Evolutionary conservation across 768 basidiomycete genomes (phyloP), one percentile per base, ranked within the genome.

Genomic region (Boletus coccyginus): DNA sequence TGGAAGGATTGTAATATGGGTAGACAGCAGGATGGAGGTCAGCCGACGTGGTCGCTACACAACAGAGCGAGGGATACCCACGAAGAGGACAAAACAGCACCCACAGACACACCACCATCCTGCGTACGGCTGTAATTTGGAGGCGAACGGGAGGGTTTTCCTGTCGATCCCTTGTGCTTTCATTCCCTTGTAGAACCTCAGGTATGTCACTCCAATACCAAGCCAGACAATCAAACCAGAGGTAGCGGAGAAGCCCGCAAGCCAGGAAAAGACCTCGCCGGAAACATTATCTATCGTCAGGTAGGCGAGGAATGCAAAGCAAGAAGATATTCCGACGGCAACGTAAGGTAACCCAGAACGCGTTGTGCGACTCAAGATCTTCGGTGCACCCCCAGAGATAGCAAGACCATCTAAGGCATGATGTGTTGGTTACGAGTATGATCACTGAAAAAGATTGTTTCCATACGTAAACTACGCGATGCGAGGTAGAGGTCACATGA

Each of bases 331-430:
- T 0, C 42, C 55, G 9, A 74, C 65, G 1, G 78, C 64, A 35
- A 79, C 71, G 63, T 75, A 77, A 2, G 83, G 84, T 3, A 83
- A 62, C 41, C 83, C 74, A 7, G 61, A 51, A 12, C 57, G 58
- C 14, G 67, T 65, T 3, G 77, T 77, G 51, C 73, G 70, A 17
- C 63, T 46, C 53, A 86, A 84, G 48, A 85, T 63, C 51, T 69
- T 74, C 1, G 85, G 85, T 0, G 83, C 82, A 50, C 81, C 77
- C 1, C 80, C 78, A n/a, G 75, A 74, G 50, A 76, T 57, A 7
- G 84, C 78, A 10, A 86, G 76, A 59, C 80, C 79, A 60, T 84
- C 58, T 85, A 73, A 0, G 74, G 57, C 56, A 21, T 2, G 21
- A 60, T 29, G 69, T 12, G 11, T 11, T 35, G 9, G 33, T 12